Conservation (phyloP, 768 basidiomycete genomes). For the Trametes meyenii region DNA sequence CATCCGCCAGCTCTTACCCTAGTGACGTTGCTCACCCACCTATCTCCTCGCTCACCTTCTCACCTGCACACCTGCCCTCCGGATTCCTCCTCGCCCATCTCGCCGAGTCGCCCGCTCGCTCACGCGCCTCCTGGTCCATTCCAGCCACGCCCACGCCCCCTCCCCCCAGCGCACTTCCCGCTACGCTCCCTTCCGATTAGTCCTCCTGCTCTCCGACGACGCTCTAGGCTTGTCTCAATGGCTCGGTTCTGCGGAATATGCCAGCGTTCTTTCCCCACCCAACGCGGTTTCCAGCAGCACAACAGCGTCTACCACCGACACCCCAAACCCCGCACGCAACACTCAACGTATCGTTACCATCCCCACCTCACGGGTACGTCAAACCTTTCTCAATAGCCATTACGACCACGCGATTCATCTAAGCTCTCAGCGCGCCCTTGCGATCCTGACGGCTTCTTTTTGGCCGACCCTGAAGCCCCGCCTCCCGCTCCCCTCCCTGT, state of each 20-base stretch:
- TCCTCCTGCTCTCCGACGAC: too few species aligned
- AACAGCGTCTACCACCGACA: not conserved
- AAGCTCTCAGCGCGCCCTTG: conserved; percentile 1
- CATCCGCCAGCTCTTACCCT: too few species aligned
- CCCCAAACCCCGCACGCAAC: not conserved
- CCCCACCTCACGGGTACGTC: not conserved
- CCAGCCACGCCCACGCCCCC: too few species aligned
- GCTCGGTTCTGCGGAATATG: not conserved
- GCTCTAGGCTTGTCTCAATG: too few species aligned
- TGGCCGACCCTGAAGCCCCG: not conserved
- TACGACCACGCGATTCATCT: not conserved
- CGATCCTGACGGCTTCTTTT: not conserved
- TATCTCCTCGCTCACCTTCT: too few species aligned
- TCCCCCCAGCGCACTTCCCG: too few species aligned
- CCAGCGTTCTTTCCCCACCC: not conserved
- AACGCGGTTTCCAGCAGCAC: not conserved
- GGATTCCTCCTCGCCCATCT: too few species aligned
- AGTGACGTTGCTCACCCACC: too few species aligned
- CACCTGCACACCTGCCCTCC: too few species aligned
- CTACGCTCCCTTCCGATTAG: too few species aligned
- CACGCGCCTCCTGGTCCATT: too few species aligned
- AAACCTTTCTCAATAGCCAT: not conserved
- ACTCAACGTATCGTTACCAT: not conserved
- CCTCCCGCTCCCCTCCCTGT: conserved; percentile 13
- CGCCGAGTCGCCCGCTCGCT: too few species aligned